Conservation (phyloP, 257 asterid species). For the Salvia rosmarinus region DNA sequence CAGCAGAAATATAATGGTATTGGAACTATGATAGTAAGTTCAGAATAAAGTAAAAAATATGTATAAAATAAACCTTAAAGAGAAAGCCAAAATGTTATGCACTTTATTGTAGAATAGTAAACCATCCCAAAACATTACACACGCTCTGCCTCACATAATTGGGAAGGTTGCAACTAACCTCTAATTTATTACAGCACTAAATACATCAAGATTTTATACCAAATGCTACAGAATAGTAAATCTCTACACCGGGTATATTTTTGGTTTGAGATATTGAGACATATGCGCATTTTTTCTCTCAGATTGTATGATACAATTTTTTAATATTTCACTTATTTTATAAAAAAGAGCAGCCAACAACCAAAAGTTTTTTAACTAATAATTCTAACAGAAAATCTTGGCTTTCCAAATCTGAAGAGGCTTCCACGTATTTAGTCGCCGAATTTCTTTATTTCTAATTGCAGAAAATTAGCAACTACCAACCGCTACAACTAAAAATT, state of each 20-base stretch:
- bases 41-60: background rate
- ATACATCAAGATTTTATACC: too few species aligned
- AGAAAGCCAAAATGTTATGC: background rate
- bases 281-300: too few species aligned
- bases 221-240: too few species aligned
- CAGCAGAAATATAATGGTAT: too few species aligned
- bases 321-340: too few species aligned
- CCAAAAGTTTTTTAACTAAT: background rate
- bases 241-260: too few species aligned
- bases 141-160: constrained; percentile 21
- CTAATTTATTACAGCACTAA: too few species aligned
- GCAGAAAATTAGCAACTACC: constrained; percentile 30
- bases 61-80: background rate
- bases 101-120: background rate
- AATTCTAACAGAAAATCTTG: constrained; percentile 28
- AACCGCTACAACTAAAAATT: constrained; percentile 12
- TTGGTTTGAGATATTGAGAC: too few species aligned
- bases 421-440: constrained; percentile 32
- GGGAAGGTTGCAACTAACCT: background rate
- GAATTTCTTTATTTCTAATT: background rate
- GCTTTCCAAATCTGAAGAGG: constrained; percentile 21
- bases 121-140: constrained; percentile 9
- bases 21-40: too few species aligned
- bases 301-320: too few species aligned
- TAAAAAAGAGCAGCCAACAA: too few species aligned